phyloP scores from a whole-genome alignment of 2,329 filamentous ascomycete genomes.

The Trichoderma guizhouense region DNA sequence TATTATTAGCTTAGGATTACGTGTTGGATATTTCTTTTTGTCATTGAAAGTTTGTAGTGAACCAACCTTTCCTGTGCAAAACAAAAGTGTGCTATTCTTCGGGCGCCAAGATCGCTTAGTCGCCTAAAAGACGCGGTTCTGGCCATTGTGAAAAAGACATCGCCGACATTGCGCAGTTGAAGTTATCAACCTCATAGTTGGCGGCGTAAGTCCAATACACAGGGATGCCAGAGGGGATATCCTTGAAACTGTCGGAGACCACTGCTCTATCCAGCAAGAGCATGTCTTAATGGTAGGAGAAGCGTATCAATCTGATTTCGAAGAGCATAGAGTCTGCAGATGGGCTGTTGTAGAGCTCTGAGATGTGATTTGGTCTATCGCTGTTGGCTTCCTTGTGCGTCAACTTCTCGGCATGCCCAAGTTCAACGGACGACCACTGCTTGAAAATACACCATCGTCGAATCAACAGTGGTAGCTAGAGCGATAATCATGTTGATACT shows the following conservation, averaged over 20 bases:
- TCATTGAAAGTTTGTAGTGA: not conserved
- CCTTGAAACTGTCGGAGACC: not conserved
- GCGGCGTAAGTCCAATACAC: not conserved
- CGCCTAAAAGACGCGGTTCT: not conserved
- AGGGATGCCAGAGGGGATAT: not conserved
- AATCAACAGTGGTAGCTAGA: not conserved
- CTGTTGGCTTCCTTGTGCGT: not conserved
- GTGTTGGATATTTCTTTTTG: not conserved
- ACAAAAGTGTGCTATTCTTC: not conserved
- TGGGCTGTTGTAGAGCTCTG: not conserved
- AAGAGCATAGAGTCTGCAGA: not conserved
- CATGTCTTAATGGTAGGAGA: not conserved
- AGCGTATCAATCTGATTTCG: not conserved
- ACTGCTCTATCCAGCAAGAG: not conserved
- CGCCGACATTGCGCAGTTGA: not conserved
- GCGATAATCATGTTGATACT: not conserved
- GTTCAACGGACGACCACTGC: not conserved
- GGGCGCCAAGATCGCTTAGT: not conserved
- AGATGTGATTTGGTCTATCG: not conserved
- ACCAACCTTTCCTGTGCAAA: not conserved
- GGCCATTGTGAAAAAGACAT: not conserved
- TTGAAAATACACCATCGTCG: not conserved
- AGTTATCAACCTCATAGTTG: not conserved
- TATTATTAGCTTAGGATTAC: slow-evolving; percentile 17
- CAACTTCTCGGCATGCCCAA: not conserved